A percentile compares a stretch with the other conserved stretches of the same genome.
Evolutionary conservation across 2,329 filamentous ascomycete species (phyloP).

Genomic region (Aquanectria penicillioides): DNA sequence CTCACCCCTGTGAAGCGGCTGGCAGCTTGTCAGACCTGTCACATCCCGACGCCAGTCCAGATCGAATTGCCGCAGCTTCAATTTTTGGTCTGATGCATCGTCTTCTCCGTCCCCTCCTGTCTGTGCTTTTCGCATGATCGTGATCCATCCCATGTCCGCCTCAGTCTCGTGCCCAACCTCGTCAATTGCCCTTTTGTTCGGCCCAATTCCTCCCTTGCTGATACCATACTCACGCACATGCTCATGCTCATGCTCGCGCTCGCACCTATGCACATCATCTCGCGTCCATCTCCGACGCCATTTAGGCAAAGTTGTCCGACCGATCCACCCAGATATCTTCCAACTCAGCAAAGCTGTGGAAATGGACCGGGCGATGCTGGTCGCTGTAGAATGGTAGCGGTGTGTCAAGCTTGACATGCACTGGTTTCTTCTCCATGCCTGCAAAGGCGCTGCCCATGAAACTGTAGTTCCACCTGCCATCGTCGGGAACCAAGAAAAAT

Average conservation of each 20-base stretch:
- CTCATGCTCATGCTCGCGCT: slow-evolving; percentile 13
- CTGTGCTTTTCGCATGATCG: slow-evolving; percentile 28
- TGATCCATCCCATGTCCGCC: slow-evolving; percentile 23
- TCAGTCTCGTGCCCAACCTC: slow-evolving; percentile 11
- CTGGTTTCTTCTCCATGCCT: slow-evolving; percentile 86
- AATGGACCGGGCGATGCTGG: slow-evolving; percentile 91
- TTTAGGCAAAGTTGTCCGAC: slow-evolving; percentile 89
- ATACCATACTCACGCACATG: slow-evolving; percentile 15
- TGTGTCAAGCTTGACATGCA: slow-evolving; percentile 94
- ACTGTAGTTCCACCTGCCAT: slow-evolving; percentile 94
- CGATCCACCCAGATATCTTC: slow-evolving; percentile 97
- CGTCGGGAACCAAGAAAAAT: slow-evolving; percentile 95
- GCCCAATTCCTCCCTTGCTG: slow-evolving; percentile 1
- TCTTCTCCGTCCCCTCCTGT: slow-evolving; percentile 21
- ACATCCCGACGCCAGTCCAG: slow-evolving; percentile 17
- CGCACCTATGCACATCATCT: slow-evolving; percentile 7
- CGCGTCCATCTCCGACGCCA: background rate
- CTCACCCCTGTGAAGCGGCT: slow-evolving; percentile 8
- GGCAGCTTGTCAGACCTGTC: slow-evolving; percentile 17
- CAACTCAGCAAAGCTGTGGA: slow-evolving; percentile 96
- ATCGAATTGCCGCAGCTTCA: slow-evolving; percentile 24
- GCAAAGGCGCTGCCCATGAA: slow-evolving; percentile 95
- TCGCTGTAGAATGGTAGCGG: slow-evolving; percentile 92
- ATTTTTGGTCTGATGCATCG: slow-evolving; percentile 22
- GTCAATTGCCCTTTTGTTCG: slow-evolving; percentile 5